Conservation (phyloP, 768 basidiomycete genomes). For the Mrakia blollopis region DNA sequence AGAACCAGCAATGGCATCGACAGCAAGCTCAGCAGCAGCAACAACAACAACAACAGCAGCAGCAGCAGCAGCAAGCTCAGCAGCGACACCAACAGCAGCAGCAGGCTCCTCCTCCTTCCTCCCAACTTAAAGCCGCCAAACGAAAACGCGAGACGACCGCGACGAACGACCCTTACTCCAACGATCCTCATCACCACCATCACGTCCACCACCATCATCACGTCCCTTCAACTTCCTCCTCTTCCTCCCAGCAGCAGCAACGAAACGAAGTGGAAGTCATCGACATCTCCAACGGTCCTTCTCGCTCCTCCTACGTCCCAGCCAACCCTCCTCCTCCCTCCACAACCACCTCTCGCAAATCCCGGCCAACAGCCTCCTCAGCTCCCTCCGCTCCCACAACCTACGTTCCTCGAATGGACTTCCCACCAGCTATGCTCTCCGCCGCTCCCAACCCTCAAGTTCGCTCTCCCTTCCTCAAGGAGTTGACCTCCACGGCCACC, state of each 20-base stretch:
- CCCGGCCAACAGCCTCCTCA: background rate
- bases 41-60: constrained; percentile 17
- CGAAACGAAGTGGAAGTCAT: background rate
- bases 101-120: background rate
- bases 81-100: background rate
- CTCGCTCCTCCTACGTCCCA: background rate
- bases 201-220: constrained; percentile 18
- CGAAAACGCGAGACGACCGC: constrained; percentile 1
- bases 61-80: background rate
- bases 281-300: background rate
- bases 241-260: background rate
- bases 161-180: background rate
- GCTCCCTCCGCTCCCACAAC: background rate
- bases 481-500: background rate
- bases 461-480: constrained; percentile 21
- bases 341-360: background rate
- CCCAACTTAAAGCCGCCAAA: constrained; percentile 2
- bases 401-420: constrained; percentile 8
- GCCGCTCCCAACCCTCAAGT: constrained; percentile 26
- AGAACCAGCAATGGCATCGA: constrained; percentile 7
- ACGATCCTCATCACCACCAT: constrained; percentile 5
- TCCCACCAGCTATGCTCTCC: constrained; percentile 13
- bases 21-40: constrained; percentile 11
- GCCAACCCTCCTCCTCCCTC: too few relatives aligned
- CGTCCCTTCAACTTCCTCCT: background rate